These are phyloP conservation scores for Chlorella sp. DNA, from an alignment of 139 green algal genomes.

Conservation along the genomic window DNA sequence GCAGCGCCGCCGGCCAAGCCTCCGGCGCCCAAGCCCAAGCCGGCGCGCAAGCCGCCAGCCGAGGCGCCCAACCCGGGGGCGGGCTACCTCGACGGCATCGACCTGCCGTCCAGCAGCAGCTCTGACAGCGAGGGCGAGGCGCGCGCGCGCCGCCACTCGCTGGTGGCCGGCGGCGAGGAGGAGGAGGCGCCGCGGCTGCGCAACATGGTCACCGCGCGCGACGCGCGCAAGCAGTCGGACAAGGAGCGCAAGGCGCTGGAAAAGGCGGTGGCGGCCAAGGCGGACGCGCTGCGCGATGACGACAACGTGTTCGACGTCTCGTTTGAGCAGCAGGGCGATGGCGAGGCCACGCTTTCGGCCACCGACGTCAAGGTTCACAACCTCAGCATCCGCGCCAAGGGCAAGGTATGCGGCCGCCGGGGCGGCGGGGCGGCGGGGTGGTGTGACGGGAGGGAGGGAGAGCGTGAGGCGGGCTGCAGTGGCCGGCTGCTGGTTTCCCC, in stretches of 20 bases:
- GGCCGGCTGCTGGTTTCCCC: no score
- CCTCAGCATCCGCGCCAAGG: conserved; percentile 95
- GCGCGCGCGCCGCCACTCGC: conserved; percentile 39
- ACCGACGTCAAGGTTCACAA: conserved; percentile 98
- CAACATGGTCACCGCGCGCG: conserved; percentile 42
- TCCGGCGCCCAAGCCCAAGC: conserved; percentile 13
- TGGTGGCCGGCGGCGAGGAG: conserved; percentile 44
- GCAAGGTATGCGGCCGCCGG: no score
- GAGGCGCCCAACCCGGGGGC: no score
- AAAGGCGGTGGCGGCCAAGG: conserved; percentile 75
- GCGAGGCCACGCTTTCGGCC: conserved; percentile 52
- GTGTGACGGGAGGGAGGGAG: no score
- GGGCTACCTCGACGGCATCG: conserved; percentile 90
- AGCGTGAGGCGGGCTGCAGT: no score
- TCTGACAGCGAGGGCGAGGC: conserved; percentile 63
- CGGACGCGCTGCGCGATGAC: conserved; percentile 90
- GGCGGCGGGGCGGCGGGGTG: no score
- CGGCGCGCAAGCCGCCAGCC: conserved; percentile 25
- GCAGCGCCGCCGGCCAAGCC: conserved; percentile 8
- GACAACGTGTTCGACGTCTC: conserved; percentile 97
- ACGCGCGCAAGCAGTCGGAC: conserved; percentile 86
- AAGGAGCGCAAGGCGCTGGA: conserved; percentile 83
- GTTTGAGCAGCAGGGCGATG: conserved; percentile 79
- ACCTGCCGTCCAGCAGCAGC: conserved; percentile 83
- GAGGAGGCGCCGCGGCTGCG: conserved; percentile 53